phyloP scores from a whole-genome alignment of 176 grass and related monocot species.

The Aegilops umbellulata region DNA sequence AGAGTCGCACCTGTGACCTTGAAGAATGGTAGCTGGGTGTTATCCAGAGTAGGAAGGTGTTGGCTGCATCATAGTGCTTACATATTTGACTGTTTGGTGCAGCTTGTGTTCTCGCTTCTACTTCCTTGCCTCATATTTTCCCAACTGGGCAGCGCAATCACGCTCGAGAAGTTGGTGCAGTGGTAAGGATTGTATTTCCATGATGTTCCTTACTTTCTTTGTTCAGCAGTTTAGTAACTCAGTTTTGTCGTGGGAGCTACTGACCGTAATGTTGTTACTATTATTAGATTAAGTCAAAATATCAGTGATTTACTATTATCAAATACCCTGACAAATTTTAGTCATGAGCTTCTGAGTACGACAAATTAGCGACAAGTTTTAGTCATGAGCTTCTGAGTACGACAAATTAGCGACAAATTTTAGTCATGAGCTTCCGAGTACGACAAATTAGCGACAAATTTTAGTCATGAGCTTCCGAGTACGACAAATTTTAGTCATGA shows the following conservation, averaged over 20 bases:
- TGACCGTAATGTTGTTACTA: neutral
- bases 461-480: neutral
- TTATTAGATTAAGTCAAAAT: neutral
- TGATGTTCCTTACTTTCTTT: neutral
- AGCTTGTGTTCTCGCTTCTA: slow-evolving; percentile 99
- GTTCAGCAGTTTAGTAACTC: neutral
- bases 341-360: neutral
- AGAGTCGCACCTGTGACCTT: neutral
- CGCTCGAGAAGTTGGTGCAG: slow-evolving; percentile 66
- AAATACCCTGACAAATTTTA: neutral
- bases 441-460: neutral
- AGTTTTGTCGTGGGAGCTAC: neutral
- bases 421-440: neutral
- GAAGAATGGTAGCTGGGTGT: neutral
- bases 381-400: no score
- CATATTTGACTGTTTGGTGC: slow-evolving; percentile 31
- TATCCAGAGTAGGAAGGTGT: neutral
- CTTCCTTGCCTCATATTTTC: slow-evolving; percentile 99
- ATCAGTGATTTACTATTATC: neutral
- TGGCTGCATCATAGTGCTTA: neutral
- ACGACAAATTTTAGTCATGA: neutral
- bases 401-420: neutral
- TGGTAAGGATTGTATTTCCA: slow-evolving; percentile 57
- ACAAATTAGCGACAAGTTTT: neutral
- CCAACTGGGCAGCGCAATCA: slow-evolving; percentile 87